These are phyloP conservation scores for Plantago ovata DNA, from an alignment of 257 asterid genomes.

Conservation along the genomic window DNA sequence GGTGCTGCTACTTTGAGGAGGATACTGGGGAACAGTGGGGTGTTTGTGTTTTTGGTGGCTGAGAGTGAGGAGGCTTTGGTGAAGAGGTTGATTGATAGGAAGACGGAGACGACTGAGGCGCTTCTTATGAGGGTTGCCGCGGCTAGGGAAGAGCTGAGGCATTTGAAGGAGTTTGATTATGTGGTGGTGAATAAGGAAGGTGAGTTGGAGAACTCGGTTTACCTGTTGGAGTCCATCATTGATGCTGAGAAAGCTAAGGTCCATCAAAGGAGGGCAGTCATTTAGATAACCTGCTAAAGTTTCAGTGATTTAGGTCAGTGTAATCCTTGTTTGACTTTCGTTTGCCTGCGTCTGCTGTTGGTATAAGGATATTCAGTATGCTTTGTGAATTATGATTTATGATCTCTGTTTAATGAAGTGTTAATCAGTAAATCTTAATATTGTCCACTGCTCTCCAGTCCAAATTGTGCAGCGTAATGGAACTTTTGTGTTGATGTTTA, in stretches of 20 bases:
- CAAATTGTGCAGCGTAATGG: too few species aligned
- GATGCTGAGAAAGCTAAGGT: conserved; percentile 96
- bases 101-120: conserved; percentile 70
- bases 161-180: conserved; percentile 75
- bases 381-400: too few species aligned
- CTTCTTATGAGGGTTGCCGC: conserved; percentile 78
- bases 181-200: conserved; percentile 92
- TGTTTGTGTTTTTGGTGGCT: conserved; percentile 77
- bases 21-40: conserved; percentile 56
- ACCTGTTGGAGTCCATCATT: conserved; percentile 70
- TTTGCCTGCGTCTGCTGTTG: too few species aligned
- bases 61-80: conserved; percentile 97
- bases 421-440: too few species aligned
- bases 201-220: conserved; percentile 70
- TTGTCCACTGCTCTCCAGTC: too few species aligned
- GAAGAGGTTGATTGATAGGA: conserved; percentile 79
- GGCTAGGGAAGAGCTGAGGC: conserved; percentile 83
- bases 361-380: too few species aligned
- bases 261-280: conserved; percentile 46
- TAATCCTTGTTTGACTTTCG: neutral
- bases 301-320: conserved; percentile 18
- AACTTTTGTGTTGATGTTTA: too few species aligned
- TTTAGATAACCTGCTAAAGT: conserved; percentile 24
- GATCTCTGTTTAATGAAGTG: too few species aligned
- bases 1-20: conserved; percentile 77